Evolutionary conservation across 495 filamentous ascomycete genomes (phyloP).

Genomic region (Massariosphaeria phaeospora): DNA sequence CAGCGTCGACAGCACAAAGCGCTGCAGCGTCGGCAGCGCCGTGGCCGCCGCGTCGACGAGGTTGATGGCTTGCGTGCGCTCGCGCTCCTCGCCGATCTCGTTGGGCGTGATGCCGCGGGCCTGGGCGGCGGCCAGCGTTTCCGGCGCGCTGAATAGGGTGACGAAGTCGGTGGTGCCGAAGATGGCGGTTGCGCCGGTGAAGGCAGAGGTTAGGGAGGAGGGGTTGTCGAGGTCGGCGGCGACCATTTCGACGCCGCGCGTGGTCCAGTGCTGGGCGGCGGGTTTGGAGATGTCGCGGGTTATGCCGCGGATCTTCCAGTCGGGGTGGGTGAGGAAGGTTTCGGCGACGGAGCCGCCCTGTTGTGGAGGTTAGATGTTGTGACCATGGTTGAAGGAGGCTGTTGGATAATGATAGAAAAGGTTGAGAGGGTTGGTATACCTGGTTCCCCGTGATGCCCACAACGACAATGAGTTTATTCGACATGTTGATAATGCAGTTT

Average conservation of each 20-base stretch:
- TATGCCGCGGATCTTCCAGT: constrained; percentile 36
- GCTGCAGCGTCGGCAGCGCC: constrained; percentile 14
- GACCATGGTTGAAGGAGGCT: neutral
- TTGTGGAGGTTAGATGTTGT: constrained; percentile 10
- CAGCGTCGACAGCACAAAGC: constrained; percentile 32
- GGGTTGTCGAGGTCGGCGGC: constrained; percentile 46
- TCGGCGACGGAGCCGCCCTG: constrained; percentile 33
- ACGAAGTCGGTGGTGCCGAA: constrained; percentile 55
- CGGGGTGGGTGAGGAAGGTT: constrained; percentile 29
- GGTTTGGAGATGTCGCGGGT: constrained; percentile 37
- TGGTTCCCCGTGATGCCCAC: constrained; percentile 50
- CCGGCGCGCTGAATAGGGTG: constrained; percentile 35
- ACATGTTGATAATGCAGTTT: constrained; percentile 15
- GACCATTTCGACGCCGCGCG: constrained; percentile 48
- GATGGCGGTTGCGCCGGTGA: constrained; percentile 47
- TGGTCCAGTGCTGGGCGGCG: constrained; percentile 38
- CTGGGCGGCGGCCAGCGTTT: constrained; percentile 24
- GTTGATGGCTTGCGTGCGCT: constrained; percentile 48
- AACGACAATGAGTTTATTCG: constrained; percentile 42
- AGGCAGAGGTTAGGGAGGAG: constrained; percentile 43
- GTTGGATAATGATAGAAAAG: too few relatives aligned
- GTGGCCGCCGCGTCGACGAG: constrained; percentile 48
- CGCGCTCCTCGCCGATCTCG: constrained; percentile 46
- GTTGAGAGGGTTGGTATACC: constrained; percentile 13
- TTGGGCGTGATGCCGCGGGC: constrained; percentile 38